A percentile compares a stretch with the other conserved stretches of the same genome.
These are phyloP conservation scores for Penicillium canariense DNA, from an alignment of 495 filamentous ascomycete genomes.

Conservation along the genomic window DNA sequence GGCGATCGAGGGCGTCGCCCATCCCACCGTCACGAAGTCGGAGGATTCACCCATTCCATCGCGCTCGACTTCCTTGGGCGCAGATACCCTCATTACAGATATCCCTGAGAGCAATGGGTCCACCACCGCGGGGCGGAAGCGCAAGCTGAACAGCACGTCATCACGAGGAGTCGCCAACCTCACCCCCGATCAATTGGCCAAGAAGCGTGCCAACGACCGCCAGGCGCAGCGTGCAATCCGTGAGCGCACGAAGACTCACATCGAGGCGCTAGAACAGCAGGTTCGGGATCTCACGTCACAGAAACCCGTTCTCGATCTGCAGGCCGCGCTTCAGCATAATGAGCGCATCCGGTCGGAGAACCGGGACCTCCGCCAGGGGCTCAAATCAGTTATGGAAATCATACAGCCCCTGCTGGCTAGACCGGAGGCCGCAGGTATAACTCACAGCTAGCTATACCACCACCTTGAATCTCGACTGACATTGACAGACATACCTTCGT, in stretches of 20 bases:
- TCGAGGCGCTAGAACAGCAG: constrained; percentile 69
- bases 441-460: not conserved
- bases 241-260: constrained; percentile 76
- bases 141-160: constrained; percentile 51
- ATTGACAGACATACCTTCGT: constrained; percentile 14
- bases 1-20: constrained; percentile 14
- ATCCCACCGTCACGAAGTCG: constrained; percentile 23
- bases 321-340: constrained; percentile 65
- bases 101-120: constrained; percentile 16
- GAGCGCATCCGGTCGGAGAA: constrained; percentile 69
- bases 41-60: constrained; percentile 36
- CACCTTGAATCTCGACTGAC: constrained; percentile 5
- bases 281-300: constrained; percentile 70
- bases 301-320: constrained; percentile 77
- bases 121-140: constrained; percentile 40
- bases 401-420: constrained; percentile 59
- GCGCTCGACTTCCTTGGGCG: constrained; percentile 29
- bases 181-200: constrained; percentile 66
- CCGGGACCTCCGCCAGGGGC: constrained; percentile 59
- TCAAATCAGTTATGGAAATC: constrained; percentile 59
- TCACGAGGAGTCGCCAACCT: constrained; percentile 69
- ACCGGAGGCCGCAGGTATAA: constrained; percentile 28
- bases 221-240: constrained; percentile 86
- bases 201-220: constrained; percentile 85
- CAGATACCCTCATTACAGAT: constrained; percentile 23